Conservation (phyloP, 495 filamentous ascomycete species). For the Tuber borchii region DNA sequence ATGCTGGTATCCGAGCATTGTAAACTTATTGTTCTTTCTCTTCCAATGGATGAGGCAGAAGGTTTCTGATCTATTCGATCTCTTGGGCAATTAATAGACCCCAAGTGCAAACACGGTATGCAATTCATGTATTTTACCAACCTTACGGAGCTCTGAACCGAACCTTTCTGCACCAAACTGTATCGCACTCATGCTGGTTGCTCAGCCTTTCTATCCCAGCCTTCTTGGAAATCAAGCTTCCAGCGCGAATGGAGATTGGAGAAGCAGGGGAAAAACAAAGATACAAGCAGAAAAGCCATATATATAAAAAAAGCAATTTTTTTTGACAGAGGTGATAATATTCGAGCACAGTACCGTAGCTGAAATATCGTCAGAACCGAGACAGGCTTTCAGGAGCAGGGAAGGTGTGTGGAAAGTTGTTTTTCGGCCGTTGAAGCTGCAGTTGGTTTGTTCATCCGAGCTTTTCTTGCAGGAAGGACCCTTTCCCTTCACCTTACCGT, state of each 20-base stretch:
- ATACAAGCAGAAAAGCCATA: not conserved
- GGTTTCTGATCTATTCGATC: constrained; percentile 33
- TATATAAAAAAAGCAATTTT: no score
- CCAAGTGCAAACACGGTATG: no score
- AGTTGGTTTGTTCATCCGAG: constrained; percentile 33
- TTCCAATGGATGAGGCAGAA: constrained; percentile 6
- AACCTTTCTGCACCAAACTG: not conserved
- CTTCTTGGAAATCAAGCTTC: constrained; percentile 3
- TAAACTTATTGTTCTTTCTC: not conserved
- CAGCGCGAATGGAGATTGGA: not conserved
- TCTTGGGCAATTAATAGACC: constrained; percentile 12
- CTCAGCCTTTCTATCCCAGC: not conserved
- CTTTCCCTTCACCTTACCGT: not conserved
- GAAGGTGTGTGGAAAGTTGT: constrained; percentile 7
- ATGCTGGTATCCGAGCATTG: no score
- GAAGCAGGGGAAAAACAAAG: not conserved
- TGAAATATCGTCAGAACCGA: not conserved
- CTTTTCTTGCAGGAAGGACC: constrained; percentile 24
- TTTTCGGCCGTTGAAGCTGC: constrained; percentile 23
- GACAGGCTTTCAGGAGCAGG: constrained; percentile 12
- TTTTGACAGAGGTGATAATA: no score
- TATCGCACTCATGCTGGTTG: not conserved
- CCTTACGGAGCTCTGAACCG: not conserved
- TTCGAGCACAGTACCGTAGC: not conserved
- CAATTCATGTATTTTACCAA: not conserved